Evolutionary conservation across 805 yeast species (phyloP).

Genomic region (Wickerhamomyces mucosus): DNA sequence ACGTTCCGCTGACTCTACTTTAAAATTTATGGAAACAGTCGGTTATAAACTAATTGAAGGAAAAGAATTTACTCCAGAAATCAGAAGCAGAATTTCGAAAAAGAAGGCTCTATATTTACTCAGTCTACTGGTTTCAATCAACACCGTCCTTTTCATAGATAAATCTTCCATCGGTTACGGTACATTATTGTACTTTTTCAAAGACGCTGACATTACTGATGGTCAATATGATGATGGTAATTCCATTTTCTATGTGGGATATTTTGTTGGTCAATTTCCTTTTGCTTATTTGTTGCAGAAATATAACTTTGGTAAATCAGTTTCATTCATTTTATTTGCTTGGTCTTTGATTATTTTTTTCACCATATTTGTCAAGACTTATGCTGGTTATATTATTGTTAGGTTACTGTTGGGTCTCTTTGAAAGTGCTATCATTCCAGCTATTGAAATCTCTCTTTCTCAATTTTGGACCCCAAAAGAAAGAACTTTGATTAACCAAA

Average conservation of each 20-base stretch:
- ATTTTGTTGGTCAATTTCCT: conserved; percentile 1
- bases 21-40: too few species aligned
- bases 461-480: too few species aligned
- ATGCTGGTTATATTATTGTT: conserved; percentile 26
- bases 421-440: conserved; percentile 34
- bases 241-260: conserved; percentile 3
- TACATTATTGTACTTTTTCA: conserved; percentile 1
- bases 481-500: too few species aligned
- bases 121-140: background rate
- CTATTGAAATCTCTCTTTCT: too few species aligned
- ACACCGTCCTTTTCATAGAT: conserved; percentile 2
- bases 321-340: too few species aligned
- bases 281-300: background rate
- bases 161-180: conserved; percentile 1
- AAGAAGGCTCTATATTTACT: too few species aligned
- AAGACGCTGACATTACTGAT: background rate
- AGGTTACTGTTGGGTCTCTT: conserved; percentile 34
- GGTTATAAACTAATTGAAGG: too few species aligned
- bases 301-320: conserved; percentile 1
- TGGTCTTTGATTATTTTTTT: conserved; percentile 23
- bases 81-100: too few species aligned
- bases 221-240: conserved; percentile 1
- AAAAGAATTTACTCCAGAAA: too few species aligned
- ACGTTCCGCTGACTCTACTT: too few species aligned
- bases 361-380: conserved; percentile 23